Evolutionary conservation across 208 protist genomes (phyloP).

Genomic region (Plasmodiophora brassicae): DNA sequence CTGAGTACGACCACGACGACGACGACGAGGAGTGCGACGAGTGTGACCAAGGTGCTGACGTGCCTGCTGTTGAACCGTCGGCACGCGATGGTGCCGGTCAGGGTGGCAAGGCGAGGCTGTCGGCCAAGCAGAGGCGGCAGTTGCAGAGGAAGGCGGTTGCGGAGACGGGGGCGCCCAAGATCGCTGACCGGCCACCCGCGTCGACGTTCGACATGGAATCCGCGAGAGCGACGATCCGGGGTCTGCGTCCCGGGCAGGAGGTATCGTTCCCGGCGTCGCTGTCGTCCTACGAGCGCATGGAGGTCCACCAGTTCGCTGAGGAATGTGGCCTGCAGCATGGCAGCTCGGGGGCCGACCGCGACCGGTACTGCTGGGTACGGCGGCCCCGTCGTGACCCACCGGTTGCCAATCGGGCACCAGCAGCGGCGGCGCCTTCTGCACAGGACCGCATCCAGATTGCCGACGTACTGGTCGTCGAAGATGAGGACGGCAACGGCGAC

Average conservation of each 20-base stretch:
- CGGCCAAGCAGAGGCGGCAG: neutral
- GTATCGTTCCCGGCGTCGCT: neutral
- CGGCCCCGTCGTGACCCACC: neutral
- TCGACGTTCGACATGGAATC: neutral
- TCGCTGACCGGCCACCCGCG: neutral
- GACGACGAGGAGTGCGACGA: neutral
- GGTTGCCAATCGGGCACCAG: neutral
- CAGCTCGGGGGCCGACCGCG: neutral
- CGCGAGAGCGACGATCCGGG: neutral
- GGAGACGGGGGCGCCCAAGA: neutral
- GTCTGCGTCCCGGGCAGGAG: neutral
- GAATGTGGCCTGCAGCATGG: neutral
- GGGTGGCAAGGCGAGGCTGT: neutral
- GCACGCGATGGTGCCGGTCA: neutral
- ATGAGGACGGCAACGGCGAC: neutral
- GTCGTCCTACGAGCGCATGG: neutral
- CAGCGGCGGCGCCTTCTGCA: neutral
- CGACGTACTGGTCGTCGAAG: neutral
- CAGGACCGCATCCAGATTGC: neutral
- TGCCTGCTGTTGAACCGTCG: neutral
- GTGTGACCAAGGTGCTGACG: neutral
- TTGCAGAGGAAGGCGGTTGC: neutral
- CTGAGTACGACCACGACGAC: neutral
- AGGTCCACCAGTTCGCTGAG: neutral
- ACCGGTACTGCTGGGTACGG: neutral